phyloP scores from a whole-genome alignment of 306 rosid species.

The Cicer chorassanicum region DNA sequence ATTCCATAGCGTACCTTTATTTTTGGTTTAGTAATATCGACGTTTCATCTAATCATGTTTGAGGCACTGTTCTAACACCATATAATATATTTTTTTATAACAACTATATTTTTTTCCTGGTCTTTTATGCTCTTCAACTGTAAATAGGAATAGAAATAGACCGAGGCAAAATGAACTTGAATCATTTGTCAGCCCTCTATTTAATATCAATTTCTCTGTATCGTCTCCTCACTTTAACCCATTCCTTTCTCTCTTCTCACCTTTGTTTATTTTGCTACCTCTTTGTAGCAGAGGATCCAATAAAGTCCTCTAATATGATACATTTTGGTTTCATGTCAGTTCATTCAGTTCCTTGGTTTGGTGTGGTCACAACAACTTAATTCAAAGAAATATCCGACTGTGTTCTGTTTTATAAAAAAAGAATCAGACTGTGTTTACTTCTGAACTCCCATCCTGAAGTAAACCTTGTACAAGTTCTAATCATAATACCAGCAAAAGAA shows the following conservation, averaged over 20 bases:
- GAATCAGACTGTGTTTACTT: slow-evolving; percentile 35
- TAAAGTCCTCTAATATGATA: slow-evolving; percentile 47
- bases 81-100: neutral
- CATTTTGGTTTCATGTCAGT: slow-evolving; percentile 45
- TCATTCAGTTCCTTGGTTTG: slow-evolving; percentile 57
- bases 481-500: neutral
- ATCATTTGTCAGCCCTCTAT: no score
- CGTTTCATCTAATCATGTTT: no score
- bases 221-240: no score
- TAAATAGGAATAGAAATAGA: slow-evolving; percentile 1
- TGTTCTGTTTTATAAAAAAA: no score
- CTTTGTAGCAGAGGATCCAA: no score
- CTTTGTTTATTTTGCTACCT: no score
- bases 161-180: no score
- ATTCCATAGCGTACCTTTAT: neutral
- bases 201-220: no score
- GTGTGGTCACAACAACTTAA: slow-evolving; percentile 20
- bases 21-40: no score
- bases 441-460: neutral
- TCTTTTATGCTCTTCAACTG: slow-evolving; percentile 9
- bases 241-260: no score
- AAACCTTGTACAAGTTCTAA: neutral
- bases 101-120: neutral
- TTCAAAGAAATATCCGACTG: no score
- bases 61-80: neutral